A percentile compares a stretch with the other conserved stretches of the same genome.
phyloP scores from a whole-genome alignment of 345 rosid genomes.

The Punica granatum region DNA sequence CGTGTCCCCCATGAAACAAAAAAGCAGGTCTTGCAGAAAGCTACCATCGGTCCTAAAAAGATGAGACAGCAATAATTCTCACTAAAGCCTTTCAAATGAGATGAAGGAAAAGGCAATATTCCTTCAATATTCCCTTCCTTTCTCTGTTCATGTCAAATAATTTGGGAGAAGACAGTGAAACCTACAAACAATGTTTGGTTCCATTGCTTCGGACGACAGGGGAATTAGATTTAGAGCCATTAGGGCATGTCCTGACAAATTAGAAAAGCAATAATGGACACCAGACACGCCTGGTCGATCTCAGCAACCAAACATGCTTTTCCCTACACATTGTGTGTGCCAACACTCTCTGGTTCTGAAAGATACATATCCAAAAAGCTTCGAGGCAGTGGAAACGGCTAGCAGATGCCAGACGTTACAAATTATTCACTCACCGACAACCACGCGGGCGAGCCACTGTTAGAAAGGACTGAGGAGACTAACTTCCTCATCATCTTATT shows the following conservation, averaged over 20 bases:
- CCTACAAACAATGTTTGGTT: neutral
- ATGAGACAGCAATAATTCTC: constrained; percentile 4
- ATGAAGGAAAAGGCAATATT: neutral
- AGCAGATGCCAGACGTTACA: neutral
- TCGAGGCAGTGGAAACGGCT: neutral
- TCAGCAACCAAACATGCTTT: neutral
- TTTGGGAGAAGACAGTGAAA: constrained; percentile 2
- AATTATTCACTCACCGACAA: neutral
- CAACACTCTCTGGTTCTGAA: neutral
- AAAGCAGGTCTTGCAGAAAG: neutral
- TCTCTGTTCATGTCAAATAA: neutral
- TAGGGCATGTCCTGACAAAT: neutral
- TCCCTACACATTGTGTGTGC: neutral
- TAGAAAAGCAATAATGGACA: neutral
- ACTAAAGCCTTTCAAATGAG: constrained; percentile 3
- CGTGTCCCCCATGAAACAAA: neutral
- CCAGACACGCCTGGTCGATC: neutral
- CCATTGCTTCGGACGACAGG: too few relatives aligned
- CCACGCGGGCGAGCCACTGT: too few relatives aligned
- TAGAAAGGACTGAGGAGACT: too few relatives aligned
- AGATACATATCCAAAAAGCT: neutral
- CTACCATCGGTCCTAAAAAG: constrained; percentile 2
- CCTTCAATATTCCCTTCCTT: neutral
- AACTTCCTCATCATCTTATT: too few relatives aligned
- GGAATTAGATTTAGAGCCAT: neutral